These are phyloP conservation scores for Solanum clarkiae DNA, from an alignment of 257 asterid species.

Conservation along the genomic window DNA sequence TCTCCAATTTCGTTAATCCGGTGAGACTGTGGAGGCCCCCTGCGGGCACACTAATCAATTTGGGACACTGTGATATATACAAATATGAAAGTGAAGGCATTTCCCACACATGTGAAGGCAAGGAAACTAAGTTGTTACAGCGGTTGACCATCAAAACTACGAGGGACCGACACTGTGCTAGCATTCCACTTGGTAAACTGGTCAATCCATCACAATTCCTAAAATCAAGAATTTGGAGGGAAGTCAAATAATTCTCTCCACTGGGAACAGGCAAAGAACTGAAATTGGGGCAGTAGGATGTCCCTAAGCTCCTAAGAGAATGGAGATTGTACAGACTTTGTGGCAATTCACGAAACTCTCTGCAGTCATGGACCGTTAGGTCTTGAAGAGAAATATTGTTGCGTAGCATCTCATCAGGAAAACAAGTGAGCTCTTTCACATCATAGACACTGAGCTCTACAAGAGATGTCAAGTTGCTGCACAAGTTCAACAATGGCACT, in stretches of 20 bases:
- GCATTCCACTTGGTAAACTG: conserved; percentile 2
- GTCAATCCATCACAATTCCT: background rate
- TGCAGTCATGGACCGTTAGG: background rate
- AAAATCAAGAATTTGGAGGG: background rate
- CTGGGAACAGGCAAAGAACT: background rate
- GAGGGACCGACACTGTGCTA: background rate
- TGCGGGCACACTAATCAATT: no score
- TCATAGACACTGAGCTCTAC: background rate
- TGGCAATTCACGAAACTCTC: conserved; percentile 1
- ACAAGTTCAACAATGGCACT: background rate
- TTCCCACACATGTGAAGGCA: background rate
- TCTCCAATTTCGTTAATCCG: accelerated
- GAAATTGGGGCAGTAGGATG: background rate
- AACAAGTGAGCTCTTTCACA: background rate
- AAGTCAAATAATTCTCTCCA: background rate
- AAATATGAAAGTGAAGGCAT: no score
- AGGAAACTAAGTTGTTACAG: background rate
- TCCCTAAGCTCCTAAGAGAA: background rate
- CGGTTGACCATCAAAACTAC: accelerated
- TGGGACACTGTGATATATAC: no score
- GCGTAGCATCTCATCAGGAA: background rate
- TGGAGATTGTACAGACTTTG: background rate
- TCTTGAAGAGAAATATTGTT: background rate
- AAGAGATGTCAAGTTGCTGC: background rate
- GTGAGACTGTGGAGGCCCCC: no score